phyloP scores from a whole-genome alignment of 306 rosid genomes.

The Carpinus viminea region DNA sequence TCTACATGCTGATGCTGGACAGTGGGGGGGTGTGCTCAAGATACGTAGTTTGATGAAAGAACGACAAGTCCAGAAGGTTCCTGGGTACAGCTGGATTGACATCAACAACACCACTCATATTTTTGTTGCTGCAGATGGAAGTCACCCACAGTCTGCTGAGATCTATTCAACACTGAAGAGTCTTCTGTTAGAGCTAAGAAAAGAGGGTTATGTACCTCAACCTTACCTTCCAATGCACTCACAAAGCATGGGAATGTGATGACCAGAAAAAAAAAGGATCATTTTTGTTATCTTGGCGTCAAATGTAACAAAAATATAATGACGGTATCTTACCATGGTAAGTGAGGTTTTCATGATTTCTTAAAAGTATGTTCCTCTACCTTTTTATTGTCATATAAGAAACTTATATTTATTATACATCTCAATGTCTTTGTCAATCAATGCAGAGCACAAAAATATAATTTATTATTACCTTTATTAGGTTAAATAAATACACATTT shows the following conservation, averaged over 20 bases:
- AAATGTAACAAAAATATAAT: neutral
- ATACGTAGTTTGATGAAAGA: constrained; percentile 70
- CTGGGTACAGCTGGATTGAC: constrained; percentile 83
- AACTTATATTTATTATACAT: neutral
- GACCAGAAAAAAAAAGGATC: neutral
- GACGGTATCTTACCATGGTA: neutral
- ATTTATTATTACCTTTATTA: neutral
- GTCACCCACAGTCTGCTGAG: constrained; percentile 62
- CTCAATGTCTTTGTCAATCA: neutral
- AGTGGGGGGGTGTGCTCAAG: constrained; percentile 66
- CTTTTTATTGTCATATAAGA: neutral
- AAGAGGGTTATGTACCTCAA: constrained; percentile 76
- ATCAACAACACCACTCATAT: constrained; percentile 65
- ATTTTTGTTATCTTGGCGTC: neutral
- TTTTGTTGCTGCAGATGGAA: constrained; percentile 74
- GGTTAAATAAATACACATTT: neutral
- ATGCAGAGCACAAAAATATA: neutral
- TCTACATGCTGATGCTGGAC: constrained; percentile 68
- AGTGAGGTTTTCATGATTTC: neutral
- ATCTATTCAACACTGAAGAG: constrained; percentile 52
- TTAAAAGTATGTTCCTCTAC: neutral
- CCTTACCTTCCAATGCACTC: constrained; percentile 70
- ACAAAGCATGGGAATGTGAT: constrained; percentile 39
- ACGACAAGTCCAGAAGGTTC: constrained; percentile 70
- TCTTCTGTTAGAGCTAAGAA: constrained; percentile 67